phyloP scores from a whole-genome alignment of 441 rosid genomes.

The Mallotus japonicus region DNA sequence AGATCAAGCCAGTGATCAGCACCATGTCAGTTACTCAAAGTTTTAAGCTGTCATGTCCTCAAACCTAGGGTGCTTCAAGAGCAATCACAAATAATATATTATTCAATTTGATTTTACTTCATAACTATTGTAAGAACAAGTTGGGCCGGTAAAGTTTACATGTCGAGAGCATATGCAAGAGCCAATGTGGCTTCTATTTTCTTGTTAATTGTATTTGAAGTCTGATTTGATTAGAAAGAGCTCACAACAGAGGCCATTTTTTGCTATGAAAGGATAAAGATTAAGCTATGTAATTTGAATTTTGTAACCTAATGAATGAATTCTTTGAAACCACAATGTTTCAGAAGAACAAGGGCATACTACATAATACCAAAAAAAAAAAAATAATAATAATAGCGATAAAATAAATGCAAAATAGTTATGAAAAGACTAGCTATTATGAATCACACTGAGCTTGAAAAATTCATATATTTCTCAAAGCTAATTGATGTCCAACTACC shows the following conservation, averaged over 20 bases:
- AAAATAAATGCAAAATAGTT: neutral
- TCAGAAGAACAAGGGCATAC: neutral
- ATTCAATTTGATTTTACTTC: neutral
- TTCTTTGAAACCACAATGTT: neutral
- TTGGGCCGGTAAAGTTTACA: neutral
- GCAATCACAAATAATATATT: neutral
- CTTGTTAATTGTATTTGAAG: too few species aligned
- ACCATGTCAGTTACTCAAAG: neutral
- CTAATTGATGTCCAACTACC: neutral
- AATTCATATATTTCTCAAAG: neutral
- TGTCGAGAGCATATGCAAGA: neutral
- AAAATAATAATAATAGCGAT: neutral
- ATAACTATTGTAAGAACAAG: neutral
- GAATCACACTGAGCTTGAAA: neutral
- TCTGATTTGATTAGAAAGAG: neutral
- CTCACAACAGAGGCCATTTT: neutral
- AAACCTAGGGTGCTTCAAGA: neutral
- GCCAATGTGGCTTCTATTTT: too few species aligned
- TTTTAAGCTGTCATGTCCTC: neutral
- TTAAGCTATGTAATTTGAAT: too few species aligned
- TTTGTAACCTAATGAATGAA: neutral
- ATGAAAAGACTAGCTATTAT: neutral
- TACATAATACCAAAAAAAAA: neutral
- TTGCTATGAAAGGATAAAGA: too few species aligned
- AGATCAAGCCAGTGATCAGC: neutral